Percentiles rank a stretch among this genome's conserved stretches.
Conservation (phyloP, 371 early-diverging fungal species). For the Apophysomyces ossiformis region DNA sequence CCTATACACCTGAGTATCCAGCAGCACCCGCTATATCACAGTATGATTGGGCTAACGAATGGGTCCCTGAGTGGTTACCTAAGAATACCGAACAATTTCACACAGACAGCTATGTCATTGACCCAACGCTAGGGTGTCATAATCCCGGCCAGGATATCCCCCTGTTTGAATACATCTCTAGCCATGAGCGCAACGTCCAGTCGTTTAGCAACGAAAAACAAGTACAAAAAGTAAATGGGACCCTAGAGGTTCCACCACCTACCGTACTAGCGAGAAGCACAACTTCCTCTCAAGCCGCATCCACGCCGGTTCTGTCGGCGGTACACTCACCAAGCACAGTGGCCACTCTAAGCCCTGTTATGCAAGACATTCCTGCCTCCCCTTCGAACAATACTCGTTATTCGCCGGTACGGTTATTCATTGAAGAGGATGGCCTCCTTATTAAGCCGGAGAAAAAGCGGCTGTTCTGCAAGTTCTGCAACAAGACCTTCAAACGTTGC, state of each 20-base stretch:
- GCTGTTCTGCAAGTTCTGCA: slow-evolving; percentile 1
- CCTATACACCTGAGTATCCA: background rate
- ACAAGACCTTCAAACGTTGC: slow-evolving; percentile 4
- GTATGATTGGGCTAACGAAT: background rate
- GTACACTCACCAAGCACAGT: slow-evolving; percentile 4
- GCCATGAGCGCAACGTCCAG: background rate
- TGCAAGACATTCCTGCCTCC: background rate
- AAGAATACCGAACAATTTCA: background rate
- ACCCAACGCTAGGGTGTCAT: background rate
- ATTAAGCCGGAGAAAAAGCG: background rate
- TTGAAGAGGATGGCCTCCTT: background rate
- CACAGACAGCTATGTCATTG: background rate
- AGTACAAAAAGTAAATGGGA: background rate
- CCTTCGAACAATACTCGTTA: background rate
- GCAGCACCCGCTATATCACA: background rate
- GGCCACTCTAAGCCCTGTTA: background rate
- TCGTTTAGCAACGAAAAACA: background rate
- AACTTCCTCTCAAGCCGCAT: background rate
- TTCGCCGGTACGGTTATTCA: background rate
- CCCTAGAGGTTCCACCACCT: background rate
- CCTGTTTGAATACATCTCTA: background rate
- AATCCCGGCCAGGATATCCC: background rate
- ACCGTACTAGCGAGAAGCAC: background rate
- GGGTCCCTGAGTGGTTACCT: background rate
- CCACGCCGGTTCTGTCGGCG: background rate